Percentiles rank a stretch among this genome's conserved stretches.
These are phyloP conservation scores for Debaryomyces singareniensis DNA, from an alignment of 1,139 yeast genomes.

Conservation along the genomic window DNA sequence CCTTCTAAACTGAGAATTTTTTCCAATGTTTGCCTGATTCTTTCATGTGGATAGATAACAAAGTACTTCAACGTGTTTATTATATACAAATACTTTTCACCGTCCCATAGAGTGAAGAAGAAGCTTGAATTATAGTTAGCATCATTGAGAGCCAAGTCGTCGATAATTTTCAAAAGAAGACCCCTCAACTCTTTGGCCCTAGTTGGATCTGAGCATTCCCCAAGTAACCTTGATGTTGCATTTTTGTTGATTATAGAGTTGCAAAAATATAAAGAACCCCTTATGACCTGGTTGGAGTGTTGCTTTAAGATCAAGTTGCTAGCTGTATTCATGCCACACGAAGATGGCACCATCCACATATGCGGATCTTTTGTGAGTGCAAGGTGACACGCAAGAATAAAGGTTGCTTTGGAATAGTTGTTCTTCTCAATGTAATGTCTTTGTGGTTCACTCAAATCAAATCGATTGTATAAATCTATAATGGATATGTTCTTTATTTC, in stretches of 20 bases:
- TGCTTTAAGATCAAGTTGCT: conserved; percentile 18
- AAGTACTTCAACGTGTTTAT: conserved; percentile 26
- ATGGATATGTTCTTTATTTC: conserved; percentile 14
- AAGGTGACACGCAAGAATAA: conserved; percentile 24
- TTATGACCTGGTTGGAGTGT: conserved; percentile 23
- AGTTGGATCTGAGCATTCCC: conserved; percentile 7
- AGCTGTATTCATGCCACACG: conserved; percentile 7
- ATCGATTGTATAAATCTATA: conserved; percentile 17
- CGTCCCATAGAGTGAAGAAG: conserved; percentile 30
- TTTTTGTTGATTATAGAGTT: conserved; percentile 15
- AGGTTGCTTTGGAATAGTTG: conserved; percentile 22
- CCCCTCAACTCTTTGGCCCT: conserved; percentile 9
- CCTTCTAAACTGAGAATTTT: conserved; percentile 9
- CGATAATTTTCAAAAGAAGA: conserved; percentile 13
- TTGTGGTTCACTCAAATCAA: conserved; percentile 12
- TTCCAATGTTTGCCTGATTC: conserved; percentile 12
- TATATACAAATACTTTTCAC: conserved; percentile 16
- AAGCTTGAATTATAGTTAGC: too few species aligned
- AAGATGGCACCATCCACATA: conserved; percentile 22
- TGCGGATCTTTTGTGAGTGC: conserved; percentile 16
- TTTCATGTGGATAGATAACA: conserved; percentile 30
- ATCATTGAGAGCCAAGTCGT: too few species aligned
- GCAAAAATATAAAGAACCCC: conserved; percentile 17
- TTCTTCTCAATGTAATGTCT: conserved; percentile 12
- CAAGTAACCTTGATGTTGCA: conserved; percentile 12